Base-by-base conservation (phyloP, 352 stramenopile species). In the Globisporangium lucens region DNA sequence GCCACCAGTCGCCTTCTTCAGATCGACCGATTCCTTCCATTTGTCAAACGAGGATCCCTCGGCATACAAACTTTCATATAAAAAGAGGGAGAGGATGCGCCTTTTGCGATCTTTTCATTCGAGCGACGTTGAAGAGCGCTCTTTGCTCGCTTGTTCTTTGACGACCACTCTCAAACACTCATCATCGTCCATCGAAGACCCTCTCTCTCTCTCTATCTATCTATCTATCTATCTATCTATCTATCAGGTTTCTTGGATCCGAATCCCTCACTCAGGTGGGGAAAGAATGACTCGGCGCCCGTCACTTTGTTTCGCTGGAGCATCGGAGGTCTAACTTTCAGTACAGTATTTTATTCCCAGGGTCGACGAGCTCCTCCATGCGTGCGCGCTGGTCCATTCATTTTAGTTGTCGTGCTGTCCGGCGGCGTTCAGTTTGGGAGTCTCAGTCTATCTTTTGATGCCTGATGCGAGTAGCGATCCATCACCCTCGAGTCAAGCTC, bases 71-170 rank as follows among this genome's bases (percentile, higher is more conserved):
- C 20, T 36, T n/a, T 58, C 27, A 36, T 58, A 58, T 12, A 15
- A 58, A 56, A 33, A 1, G 52, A 4, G 17, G 47, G 47, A 15
- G 52, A 58, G 52, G 52, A 58, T 58, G 27, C 24, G 13, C 27
- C 24, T 58, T 13, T 58, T 13, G 52, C 52, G 52, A 58, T 58
- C 52, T 58, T 58, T 58, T 58, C 51, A 4, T 17, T 46, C 38
- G 38, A 24, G 24, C 24, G 24, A 46, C 20, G 38, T 49, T n/a
- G 41, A 49, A 49, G 41, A 49, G 41, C 15, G 41, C 41, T 24
- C 24, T 24, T 24, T 49, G 15, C 41, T 20, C 41, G 41, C 41
- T 9, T n/a, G 15, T 49, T 49, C 41, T n/a, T 20, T 49, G 41
- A 9, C 41, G 17, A 27, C 43, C 24, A 15, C 9, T 29, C 51